Evolutionary conservation across 805 yeast species (phyloP).

Genomic region (Lipomyces sp.): DNA sequence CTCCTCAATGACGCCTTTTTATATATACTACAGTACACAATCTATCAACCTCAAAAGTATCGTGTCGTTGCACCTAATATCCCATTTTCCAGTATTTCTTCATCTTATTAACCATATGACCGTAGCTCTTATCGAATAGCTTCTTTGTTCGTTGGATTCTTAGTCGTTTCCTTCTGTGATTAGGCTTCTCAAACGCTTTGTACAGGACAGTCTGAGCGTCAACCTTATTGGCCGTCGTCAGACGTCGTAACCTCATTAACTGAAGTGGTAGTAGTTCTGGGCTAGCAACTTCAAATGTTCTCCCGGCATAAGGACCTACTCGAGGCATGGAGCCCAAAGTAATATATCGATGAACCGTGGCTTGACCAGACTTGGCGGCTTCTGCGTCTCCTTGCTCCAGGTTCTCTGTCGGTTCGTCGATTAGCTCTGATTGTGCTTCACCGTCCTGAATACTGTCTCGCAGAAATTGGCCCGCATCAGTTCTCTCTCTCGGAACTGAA

Average conservation of each 20-base stretch:
- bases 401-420: neutral
- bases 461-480: neutral
- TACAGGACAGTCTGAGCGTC: neutral
- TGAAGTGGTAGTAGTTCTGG: constrained; percentile 6
- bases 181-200: constrained; percentile 27
- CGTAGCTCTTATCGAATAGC: constrained; percentile 17
- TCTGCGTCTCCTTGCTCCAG: constrained; percentile 3
- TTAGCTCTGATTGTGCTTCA: constrained; percentile 1
- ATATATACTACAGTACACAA: neutral
- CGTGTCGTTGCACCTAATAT: constrained; percentile 12
- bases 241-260: neutral
- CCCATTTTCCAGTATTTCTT: constrained; percentile 28
- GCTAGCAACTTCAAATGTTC: constrained; percentile 14
- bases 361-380: neutral
- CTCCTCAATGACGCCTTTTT: neutral
- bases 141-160: neutral
- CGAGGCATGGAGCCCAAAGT: constrained; percentile 24
- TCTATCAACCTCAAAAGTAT: neutral
- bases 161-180: constrained; percentile 23
- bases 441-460: neutral
- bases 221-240: constrained; percentile 5
- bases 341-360: constrained; percentile 11
- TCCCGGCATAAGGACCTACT: constrained; percentile 24
- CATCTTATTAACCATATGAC: constrained; percentile 9
- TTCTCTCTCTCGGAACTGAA: neutral